Conservation (phyloP, 148 eudicot genomes). For the Hydrangea macrophylla region DNA sequence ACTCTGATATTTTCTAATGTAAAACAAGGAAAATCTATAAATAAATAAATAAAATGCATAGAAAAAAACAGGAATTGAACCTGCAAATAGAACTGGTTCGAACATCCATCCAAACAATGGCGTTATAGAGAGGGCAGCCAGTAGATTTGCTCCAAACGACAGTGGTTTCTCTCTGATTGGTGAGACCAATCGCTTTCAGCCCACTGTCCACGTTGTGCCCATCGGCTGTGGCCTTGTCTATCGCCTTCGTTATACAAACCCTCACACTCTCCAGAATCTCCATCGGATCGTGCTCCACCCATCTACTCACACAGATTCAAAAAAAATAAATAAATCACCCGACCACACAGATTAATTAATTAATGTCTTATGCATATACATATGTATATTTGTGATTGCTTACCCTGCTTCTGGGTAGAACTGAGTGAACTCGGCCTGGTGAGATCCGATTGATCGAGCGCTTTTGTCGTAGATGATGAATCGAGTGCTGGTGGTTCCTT, state of each 20-base stretch:
- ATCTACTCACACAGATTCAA: slow-evolving; percentile 33
- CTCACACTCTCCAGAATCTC: slow-evolving; percentile 93
- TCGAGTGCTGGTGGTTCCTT: slow-evolving; percentile 96
- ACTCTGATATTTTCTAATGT: too few species aligned
- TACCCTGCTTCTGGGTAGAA: slow-evolving; percentile 97
- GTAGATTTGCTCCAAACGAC: slow-evolving; percentile 94
- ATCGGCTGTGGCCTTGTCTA: slow-evolving; percentile 90
- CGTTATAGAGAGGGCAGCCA: slow-evolving; percentile 77
- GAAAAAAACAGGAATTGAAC: slow-evolving; percentile 23
- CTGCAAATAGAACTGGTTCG: slow-evolving; percentile 97
- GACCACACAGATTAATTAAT: neutral
- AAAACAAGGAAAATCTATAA: neutral
- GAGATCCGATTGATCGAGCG: slow-evolving; percentile 66
- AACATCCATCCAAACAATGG: slow-evolving; percentile 99
- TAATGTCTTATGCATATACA: neutral
- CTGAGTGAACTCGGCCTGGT: slow-evolving; percentile 96
- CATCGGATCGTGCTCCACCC: slow-evolving; percentile 99
- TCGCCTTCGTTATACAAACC: slow-evolving; percentile 72
- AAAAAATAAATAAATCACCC: neutral
- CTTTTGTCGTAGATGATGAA: slow-evolving; percentile 74
- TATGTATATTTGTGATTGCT: neutral
- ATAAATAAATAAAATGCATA: neutral
- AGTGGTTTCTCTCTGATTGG: slow-evolving; percentile 96
- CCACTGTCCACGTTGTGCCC: slow-evolving; percentile 84
- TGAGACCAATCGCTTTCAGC: slow-evolving; percentile 88